Evolutionary conservation across 2,329 filamentous ascomycete species (phyloP).

Genomic region (Colletotrichum kahawae): DNA sequence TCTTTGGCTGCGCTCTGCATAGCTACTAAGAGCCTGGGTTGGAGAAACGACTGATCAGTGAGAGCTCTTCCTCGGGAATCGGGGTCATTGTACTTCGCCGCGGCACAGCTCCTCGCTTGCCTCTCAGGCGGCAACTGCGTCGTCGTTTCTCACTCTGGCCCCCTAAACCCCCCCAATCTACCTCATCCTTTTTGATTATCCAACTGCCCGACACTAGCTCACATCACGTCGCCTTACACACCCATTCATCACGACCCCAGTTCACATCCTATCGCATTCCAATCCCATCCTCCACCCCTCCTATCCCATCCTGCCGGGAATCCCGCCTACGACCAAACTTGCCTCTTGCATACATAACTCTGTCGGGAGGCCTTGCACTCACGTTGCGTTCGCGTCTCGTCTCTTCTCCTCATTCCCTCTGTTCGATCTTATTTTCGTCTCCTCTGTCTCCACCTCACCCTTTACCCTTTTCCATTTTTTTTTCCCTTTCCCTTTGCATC

Average conservation of each 20-base stretch:
- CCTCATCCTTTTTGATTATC: background rate
- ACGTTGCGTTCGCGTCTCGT: background rate
- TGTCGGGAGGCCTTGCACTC: background rate
- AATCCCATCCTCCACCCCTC: background rate
- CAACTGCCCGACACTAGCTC: background rate
- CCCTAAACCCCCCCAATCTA: background rate
- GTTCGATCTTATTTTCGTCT: background rate
- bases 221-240: background rate
- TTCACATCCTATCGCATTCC: background rate
- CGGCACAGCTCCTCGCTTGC: background rate
- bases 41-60: background rate
- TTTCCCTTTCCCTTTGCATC: background rate
- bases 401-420: background rate
- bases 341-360: background rate
- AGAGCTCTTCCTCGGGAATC: background rate
- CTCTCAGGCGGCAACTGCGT: background rate
- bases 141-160: background rate
- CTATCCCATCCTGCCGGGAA: slow-evolving; percentile 17
- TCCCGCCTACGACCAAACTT: background rate
- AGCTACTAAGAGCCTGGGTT: background rate
- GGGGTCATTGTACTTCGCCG: background rate
- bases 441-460: background rate
- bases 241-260: background rate
- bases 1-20: background rate
- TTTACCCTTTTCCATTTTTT: background rate